Conservation (phyloP, 73 alveolate genomes). For the Symbiodinium natans region DNA sequence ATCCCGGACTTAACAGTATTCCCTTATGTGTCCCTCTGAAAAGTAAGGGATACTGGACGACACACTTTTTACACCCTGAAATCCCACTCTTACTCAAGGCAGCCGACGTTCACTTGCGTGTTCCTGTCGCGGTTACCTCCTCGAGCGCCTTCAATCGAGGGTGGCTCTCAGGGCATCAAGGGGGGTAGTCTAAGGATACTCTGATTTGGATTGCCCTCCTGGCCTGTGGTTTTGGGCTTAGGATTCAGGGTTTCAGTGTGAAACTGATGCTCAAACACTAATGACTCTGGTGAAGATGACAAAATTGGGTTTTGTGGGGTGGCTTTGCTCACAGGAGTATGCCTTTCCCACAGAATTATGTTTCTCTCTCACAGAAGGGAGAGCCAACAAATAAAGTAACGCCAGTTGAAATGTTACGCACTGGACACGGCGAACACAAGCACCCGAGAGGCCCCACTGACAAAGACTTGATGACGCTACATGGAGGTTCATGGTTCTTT, state of each 20-base stretch:
- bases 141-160: neutral
- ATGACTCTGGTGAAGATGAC: no score
- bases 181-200: no score
- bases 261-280: no score
- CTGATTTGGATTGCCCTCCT: neutral
- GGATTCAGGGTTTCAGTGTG: no score
- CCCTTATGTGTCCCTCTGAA: neutral
- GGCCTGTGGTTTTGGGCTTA: neutral
- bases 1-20: neutral
- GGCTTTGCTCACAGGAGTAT: neutral
- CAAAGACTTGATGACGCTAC: neutral
- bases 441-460: neutral
- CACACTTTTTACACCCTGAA: no score
- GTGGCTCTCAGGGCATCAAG: neutral
- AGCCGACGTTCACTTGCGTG: neutral
- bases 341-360: neutral
- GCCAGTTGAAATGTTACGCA: neutral
- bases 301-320: neutral
- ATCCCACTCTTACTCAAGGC: neutral
- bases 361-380: no score
- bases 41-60: neutral
- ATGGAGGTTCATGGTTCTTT: no score
- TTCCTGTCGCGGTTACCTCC: neutral
- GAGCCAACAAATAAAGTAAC: neutral
- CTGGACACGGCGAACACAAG: neutral